Conservation (phyloP, 192 early-diverging fungal genomes). For the Rhizophagus sp. region DNA sequence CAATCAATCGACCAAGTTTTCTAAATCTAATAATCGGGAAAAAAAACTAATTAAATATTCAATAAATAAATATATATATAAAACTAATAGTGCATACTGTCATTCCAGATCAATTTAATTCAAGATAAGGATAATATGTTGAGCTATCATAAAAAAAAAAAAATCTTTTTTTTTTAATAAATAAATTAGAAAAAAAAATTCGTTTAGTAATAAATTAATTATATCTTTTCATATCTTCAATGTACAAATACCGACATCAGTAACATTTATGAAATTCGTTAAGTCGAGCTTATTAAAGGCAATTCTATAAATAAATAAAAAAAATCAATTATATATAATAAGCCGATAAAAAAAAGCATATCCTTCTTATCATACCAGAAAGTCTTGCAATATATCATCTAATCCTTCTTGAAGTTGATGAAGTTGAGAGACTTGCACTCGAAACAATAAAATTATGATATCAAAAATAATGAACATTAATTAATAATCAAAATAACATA, state of each 20-base stretch:
- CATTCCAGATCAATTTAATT: too few relatives aligned
- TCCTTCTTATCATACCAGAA: background rate
- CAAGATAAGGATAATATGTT: background rate
- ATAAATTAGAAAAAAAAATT: background rate
- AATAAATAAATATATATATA: background rate
- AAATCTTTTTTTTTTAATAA: background rate
- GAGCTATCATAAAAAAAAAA: background rate
- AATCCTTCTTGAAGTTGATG: slow-evolving; percentile 1
- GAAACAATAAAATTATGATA: background rate
- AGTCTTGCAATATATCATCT: background rate
- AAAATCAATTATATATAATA: background rate
- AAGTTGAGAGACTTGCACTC: background rate
- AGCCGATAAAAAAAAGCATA: background rate
- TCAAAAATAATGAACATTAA: background rate
- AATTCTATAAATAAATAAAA: background rate
- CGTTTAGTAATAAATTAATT: background rate
- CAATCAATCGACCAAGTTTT: slow-evolving; percentile 4
- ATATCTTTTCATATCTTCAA: background rate
- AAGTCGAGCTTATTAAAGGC: background rate
- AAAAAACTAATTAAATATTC: background rate
- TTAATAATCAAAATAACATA: background rate
- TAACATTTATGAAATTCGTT: background rate
- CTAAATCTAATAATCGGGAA: background rate
- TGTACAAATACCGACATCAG: background rate
- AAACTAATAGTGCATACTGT: background rate